Conservation (phyloP, 1,284 basidiomycete genomes). For the Puccinia hordei region DNA sequence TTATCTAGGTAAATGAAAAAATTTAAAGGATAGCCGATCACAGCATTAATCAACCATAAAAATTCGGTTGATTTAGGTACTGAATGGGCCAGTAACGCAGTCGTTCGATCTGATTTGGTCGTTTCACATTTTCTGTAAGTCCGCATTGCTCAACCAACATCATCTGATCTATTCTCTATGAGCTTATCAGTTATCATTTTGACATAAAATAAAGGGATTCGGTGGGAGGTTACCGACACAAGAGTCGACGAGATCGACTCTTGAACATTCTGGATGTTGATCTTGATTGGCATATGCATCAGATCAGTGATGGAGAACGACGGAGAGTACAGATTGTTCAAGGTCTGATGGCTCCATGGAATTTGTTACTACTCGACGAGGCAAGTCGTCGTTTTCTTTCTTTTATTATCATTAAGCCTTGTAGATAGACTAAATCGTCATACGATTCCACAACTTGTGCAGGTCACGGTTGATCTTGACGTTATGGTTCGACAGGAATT, state of each 20-base stretch:
- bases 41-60: neutral
- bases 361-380: conserved; percentile 90
- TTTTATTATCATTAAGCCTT: neutral
- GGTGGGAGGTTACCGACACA: conserved; percentile 91
- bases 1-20: conserved; percentile 73
- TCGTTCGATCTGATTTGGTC: conserved; percentile 87
- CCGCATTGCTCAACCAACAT: neutral
- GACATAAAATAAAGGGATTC: conserved; percentile 65
- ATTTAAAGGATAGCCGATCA: neutral
- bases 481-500: conserved; percentile 91
- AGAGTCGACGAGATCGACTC: conserved; percentile 79
- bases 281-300: conserved; percentile 83
- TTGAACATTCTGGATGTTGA: conserved; percentile 93
- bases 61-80: conserved; percentile 53
- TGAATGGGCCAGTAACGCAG: conserved; percentile 87
- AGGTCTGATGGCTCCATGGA: conserved; percentile 95
- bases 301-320: conserved; percentile 93
- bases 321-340: conserved; percentile 91
- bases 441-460: neutral
- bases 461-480: conserved; percentile 97
- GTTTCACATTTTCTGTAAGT: conserved; percentile 78
- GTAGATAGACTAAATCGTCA: neutral
- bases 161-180: neutral
- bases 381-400: conserved; percentile 59
- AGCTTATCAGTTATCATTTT: neutral